These are phyloP conservation scores for Hypsizygus marmoreus DNA, from an alignment of 768 basidiomycete genomes.

Conservation along the genomic window DNA sequence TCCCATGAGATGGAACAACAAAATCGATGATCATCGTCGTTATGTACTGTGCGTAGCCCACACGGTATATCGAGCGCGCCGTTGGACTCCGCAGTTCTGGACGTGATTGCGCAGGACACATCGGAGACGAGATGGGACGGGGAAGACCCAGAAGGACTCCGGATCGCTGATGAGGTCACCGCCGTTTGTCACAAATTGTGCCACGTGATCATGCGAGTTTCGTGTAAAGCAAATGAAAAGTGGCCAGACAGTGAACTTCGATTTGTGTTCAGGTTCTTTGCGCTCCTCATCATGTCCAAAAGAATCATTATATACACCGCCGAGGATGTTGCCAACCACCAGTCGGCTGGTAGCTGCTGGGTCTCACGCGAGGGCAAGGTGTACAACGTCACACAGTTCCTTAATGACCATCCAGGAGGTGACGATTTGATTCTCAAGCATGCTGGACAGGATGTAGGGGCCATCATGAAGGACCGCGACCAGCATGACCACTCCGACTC, in stretches of 20 bases:
- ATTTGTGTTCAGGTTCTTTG: background rate
- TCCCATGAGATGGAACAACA: too few species aligned
- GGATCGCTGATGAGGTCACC: too few species aligned
- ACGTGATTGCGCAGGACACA: too few species aligned
- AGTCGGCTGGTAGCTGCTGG: constrained; percentile 70
- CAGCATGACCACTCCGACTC: constrained; percentile 90
- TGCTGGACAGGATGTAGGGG: constrained; percentile 83
- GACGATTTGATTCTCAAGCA: constrained; percentile 85
- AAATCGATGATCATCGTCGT: too few species aligned
- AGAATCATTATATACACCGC: constrained; percentile 72
- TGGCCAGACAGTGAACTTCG: constrained; percentile 7
- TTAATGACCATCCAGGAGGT: constrained; percentile 91
- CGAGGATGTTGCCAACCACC: constrained; percentile 74
- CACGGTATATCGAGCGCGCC: too few species aligned
- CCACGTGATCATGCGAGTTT: constrained; percentile 18
- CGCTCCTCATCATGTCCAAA: constrained; percentile 53
- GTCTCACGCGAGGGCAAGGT: constrained; percentile 79
- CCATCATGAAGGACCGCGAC: constrained; percentile 74
- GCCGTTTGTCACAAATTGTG: too few species aligned
- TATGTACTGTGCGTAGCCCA: too few species aligned
- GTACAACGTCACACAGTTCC: constrained; percentile 86
- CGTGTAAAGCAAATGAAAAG: constrained; percentile 8
- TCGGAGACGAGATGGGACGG: too few species aligned
- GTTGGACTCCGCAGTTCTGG: too few species aligned
- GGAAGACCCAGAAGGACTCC: too few species aligned